A percentile compares a stretch with the other conserved stretches of the same genome.
Evolutionary conservation across 2,329 filamentous ascomycete species (phyloP).

Genomic region (Graphilbum ipis-grandicollis): DNA sequence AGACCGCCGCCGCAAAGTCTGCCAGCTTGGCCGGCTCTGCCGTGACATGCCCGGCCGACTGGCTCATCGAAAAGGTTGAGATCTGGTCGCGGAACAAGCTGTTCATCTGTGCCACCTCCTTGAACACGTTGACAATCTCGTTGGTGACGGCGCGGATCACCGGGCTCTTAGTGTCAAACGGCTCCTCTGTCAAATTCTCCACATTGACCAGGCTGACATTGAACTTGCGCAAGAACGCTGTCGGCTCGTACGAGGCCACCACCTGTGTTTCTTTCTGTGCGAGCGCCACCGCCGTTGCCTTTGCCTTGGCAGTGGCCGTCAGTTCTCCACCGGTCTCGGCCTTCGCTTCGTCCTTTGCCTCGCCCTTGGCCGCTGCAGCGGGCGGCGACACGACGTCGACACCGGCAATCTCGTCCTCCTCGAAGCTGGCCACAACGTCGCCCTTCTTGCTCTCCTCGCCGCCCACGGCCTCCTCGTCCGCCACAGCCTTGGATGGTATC

Average conservation of each 20-base stretch:
- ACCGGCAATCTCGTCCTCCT: slow-evolving; percentile 40
- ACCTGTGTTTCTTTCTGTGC: slow-evolving; percentile 1
- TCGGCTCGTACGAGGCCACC: slow-evolving; percentile 52
- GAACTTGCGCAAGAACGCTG: slow-evolving; percentile 79
- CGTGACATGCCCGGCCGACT: slow-evolving; percentile 85
- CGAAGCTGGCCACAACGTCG: slow-evolving; percentile 92
- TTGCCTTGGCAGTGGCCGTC: too few species aligned
- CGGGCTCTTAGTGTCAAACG: slow-evolving; percentile 76
- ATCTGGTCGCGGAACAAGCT: slow-evolving; percentile 94
- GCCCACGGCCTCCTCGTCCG: slow-evolving; percentile 18
- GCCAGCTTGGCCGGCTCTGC: slow-evolving; percentile 90
- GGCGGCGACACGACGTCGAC: slow-evolving; percentile 42
- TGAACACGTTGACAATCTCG: slow-evolving; percentile 98
- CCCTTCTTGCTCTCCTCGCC: slow-evolving; percentile 53
- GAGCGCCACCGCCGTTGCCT: background rate
- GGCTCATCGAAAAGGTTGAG: slow-evolving; percentile 89
- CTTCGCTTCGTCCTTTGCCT: too few species aligned
- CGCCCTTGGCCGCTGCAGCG: slow-evolving; percentile 32
- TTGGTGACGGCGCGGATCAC: slow-evolving; percentile 85
- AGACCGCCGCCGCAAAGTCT: slow-evolving; percentile 92
- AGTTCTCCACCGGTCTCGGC: too few species aligned
- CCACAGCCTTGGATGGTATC: slow-evolving; percentile 32
- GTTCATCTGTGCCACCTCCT: slow-evolving; percentile 88
- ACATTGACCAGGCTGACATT: slow-evolving; percentile 90
- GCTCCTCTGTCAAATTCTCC: slow-evolving; percentile 78